Conservation (phyloP, 2,329 filamentous ascomycete species). For the Chrysoporthe deuterocubensis region DNA sequence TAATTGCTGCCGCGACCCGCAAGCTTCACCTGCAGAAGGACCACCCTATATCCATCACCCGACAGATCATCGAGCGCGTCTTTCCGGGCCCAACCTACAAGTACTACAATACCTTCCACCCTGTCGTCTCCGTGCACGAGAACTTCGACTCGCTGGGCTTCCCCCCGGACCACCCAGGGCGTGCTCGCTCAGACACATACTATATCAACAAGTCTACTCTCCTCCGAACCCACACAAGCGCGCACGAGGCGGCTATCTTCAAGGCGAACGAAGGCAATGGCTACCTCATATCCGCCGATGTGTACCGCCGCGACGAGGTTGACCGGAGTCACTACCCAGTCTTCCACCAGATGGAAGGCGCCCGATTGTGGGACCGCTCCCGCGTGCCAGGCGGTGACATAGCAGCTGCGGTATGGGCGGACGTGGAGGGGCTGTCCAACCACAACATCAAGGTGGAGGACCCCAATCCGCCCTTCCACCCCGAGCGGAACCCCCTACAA, state of each 20-base stretch:
- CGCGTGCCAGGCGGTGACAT: slow-evolving; percentile 62
- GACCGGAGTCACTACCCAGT: slow-evolving; percentile 95
- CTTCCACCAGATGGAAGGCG: slow-evolving; percentile 99
- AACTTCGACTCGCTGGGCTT: slow-evolving; percentile 99
- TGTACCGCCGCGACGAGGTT: slow-evolving; percentile 93
- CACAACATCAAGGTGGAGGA: slow-evolving; percentile 83
- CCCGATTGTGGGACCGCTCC: slow-evolving; percentile 81
- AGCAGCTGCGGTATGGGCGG: slow-evolving; percentile 68
- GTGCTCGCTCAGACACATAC: slow-evolving; percentile 89
- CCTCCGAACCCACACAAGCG: slow-evolving; percentile 90
- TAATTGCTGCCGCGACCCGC: slow-evolving; percentile 74
- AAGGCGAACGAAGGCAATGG: slow-evolving; percentile 72
- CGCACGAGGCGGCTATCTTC: slow-evolving; percentile 87
- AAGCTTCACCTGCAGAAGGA: slow-evolving; percentile 88
- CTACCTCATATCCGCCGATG: slow-evolving; percentile 91
- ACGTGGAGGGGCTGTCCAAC: slow-evolving; percentile 71
- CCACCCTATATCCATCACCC: slow-evolving; percentile 89
- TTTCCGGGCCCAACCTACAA: slow-evolving; percentile 76
- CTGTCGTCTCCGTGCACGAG: slow-evolving; percentile 80
- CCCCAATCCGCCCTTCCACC: slow-evolving; percentile 76
- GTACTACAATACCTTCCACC: slow-evolving; percentile 78
- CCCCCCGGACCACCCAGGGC: slow-evolving; percentile 82
- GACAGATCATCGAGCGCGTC: slow-evolving; percentile 87
- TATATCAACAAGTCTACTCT: slow-evolving; percentile 87
- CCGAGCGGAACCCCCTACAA: slow-evolving; percentile 84